phyloP scores from a whole-genome alignment of 257 asterid species.

The Buddleja alternifolia region DNA sequence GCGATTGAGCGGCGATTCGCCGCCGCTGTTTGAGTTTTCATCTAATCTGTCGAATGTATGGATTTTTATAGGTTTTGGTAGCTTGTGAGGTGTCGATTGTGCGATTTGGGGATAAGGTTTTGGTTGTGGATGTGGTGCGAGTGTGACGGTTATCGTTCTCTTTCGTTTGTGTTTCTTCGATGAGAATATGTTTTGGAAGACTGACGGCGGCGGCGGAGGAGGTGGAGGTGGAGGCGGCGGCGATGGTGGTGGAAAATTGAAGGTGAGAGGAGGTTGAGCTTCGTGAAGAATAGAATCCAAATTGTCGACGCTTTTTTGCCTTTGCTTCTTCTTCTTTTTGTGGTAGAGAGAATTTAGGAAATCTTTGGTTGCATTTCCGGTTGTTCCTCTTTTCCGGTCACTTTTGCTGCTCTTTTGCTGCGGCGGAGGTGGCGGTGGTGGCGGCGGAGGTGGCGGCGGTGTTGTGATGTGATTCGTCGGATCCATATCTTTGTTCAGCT shows the following conservation, averaged over 20 bases:
- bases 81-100: constrained; percentile 17
- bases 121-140: constrained; percentile 29
- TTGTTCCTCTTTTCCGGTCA: constrained; percentile 58
- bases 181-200: constrained; percentile 56
- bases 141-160: constrained; percentile 50
- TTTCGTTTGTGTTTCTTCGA: constrained; percentile 65
- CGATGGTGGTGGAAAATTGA: constrained; percentile 46
- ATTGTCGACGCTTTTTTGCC: constrained; percentile 71
- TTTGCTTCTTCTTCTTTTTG: constrained; percentile 74
- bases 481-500: constrained; percentile 37
- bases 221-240: constrained; percentile 61
- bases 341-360: constrained; percentile 72
- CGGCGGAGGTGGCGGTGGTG: constrained; percentile 49
- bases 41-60: constrained; percentile 43
- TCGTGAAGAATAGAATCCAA: constrained; percentile 66
- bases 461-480: constrained; percentile 30
- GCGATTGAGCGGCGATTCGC: constrained; percentile 60
- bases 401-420: constrained; percentile 46
- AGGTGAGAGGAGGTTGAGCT: constrained; percentile 47
- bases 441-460: constrained; percentile 47
- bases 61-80: constrained; percentile 35
- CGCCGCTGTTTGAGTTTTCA: constrained; percentile 61
- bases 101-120: constrained; percentile 29
- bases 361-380: constrained; percentile 66
- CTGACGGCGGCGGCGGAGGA: constrained; percentile 63